Conservation (phyloP, 768 basidiomycete genomes). For the Hypholoma sublateritium region DNA sequence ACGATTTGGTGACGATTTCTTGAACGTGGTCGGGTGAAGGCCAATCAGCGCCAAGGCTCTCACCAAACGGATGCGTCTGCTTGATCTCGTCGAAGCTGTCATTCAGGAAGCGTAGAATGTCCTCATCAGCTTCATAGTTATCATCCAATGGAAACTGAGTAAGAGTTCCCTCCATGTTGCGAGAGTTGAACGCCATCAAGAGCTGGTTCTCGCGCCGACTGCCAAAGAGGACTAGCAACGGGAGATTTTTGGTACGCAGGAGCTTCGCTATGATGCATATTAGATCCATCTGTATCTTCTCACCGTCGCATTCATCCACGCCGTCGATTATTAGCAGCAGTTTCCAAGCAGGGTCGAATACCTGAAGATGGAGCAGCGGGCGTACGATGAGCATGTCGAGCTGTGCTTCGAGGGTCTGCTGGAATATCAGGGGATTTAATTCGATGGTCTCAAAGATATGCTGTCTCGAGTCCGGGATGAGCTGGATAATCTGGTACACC, state of each 20-base stretch:
- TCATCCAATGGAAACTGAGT: not conserved
- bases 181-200: not conserved
- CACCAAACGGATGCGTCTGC: slow-evolving; percentile 1
- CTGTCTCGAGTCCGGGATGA: not conserved
- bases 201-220: slow-evolving; percentile 12
- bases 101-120: slow-evolving; percentile 7
- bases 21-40: not conserved
- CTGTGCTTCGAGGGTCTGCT: slow-evolving; percentile 5
- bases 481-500: slow-evolving; percentile 2
- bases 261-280: not conserved
- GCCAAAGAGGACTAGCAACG: slow-evolving; percentile 7
- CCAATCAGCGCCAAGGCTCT: not conserved
- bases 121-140: not conserved
- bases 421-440: slow-evolving; percentile 7
- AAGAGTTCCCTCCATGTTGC: not conserved
- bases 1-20: not conserved
- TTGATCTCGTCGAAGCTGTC: too few species aligned
- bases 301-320: slow-evolving; percentile 24
- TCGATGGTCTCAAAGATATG: not conserved
- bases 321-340: slow-evolving; percentile 10
- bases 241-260: not conserved
- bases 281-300: not conserved
- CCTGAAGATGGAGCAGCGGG: not conserved
- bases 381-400: not conserved
- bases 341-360: not conserved